Conservation (phyloP, 2,329 filamentous ascomycete genomes). For the Fusarium sterilihyphosum region DNA sequence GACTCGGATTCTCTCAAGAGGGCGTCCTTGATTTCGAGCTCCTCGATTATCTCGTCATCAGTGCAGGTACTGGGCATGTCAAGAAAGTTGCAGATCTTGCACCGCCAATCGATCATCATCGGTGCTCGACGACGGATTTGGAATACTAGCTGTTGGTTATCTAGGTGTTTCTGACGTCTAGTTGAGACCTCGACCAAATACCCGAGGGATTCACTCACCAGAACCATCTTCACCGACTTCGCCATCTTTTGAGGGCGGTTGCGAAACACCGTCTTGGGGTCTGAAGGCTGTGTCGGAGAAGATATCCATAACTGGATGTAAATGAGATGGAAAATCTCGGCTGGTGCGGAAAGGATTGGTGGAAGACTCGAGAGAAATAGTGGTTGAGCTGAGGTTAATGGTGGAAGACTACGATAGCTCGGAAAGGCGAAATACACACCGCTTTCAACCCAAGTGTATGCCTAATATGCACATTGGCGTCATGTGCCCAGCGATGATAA, state of each 20-base stretch:
- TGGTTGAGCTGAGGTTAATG: accelerated
- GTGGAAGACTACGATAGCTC: accelerated
- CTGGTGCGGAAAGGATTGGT: accelerated
- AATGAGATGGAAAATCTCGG: accelerated
- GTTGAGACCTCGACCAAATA: accelerated
- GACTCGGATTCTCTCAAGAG: neutral
- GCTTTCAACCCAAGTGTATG: neutral
- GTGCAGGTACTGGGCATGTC: neutral
- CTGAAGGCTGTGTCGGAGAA: accelerated
- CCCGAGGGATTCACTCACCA: accelerated
- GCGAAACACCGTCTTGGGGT: accelerated
- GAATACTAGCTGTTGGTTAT: accelerated
- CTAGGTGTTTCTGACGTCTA: accelerated
- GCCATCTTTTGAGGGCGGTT: accelerated
- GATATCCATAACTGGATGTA: neutral
- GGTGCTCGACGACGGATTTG: neutral
- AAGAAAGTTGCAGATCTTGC: neutral
- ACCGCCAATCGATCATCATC: neutral
- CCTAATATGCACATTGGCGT: neutral
- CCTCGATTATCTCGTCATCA: neutral
- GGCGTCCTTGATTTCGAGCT: neutral
- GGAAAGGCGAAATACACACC: neutral
- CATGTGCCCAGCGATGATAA: neutral
- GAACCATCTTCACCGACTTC: neutral
- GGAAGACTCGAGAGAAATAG: accelerated